A percentile compares a stretch with the other conserved stretches of the same genome.
phyloP scores from a whole-genome alignment of 1,284 basidiomycete genomes.

The Athelia sp. region DNA sequence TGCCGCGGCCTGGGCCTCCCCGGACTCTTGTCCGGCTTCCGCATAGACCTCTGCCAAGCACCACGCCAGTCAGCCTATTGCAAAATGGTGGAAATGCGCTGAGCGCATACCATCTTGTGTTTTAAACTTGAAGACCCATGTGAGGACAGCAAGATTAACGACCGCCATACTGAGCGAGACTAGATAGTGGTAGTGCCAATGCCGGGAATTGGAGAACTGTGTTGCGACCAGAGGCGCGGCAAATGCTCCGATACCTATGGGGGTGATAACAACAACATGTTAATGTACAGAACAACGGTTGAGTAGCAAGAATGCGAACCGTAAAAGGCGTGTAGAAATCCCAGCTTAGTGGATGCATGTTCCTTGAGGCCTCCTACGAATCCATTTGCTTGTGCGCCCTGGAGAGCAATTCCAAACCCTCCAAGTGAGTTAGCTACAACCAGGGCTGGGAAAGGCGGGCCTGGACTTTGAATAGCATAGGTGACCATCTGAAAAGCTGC shows the following conservation, averaged over 20 bases:
- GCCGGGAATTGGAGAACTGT: slow-evolving; percentile 29
- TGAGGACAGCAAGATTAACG: slow-evolving; percentile 28
- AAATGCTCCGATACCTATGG: slow-evolving; percentile 37
- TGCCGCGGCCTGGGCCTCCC: slow-evolving; percentile 10
- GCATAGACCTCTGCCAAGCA: not conserved
- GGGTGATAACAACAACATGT: no score
- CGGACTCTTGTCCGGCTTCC: slow-evolving; percentile 25
- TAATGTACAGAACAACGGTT: no score
- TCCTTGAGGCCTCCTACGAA: slow-evolving; percentile 34
- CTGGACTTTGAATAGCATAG: slow-evolving; percentile 34
- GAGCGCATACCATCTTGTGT: slow-evolving; percentile 38
- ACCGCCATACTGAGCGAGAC: slow-evolving; percentile 40
- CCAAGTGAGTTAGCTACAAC: slow-evolving; percentile 43
- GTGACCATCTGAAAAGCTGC: slow-evolving; percentile 1
- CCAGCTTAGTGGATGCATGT: slow-evolving; percentile 33
- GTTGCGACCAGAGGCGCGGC: slow-evolving; percentile 39
- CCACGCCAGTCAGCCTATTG: not conserved
- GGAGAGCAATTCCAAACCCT: slow-evolving; percentile 48
- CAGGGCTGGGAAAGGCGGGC: slow-evolving; percentile 50
- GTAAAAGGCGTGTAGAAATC: slow-evolving; percentile 37
- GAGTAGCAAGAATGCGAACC: no score
- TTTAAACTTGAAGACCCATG: slow-evolving; percentile 39
- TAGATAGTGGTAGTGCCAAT: slow-evolving; percentile 46
- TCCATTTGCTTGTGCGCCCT: slow-evolving; percentile 43
- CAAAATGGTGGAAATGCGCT: not conserved